Evolutionary conservation across 805 yeast species (phyloP).

Genomic region (Grigorovia humatica): DNA sequence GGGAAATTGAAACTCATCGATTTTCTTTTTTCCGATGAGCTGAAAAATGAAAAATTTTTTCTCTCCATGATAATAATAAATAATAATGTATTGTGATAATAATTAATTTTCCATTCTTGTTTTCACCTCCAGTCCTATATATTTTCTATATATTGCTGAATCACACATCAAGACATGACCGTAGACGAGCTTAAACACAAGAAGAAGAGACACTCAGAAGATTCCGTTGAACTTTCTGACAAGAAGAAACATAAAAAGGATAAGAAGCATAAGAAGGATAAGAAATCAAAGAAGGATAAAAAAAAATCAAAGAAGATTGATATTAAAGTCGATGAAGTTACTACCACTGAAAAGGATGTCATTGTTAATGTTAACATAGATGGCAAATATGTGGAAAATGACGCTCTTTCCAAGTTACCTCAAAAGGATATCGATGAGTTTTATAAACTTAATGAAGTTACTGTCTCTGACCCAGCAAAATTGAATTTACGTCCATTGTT

Average conservation of each 20-base stretch:
- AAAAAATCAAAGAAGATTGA: constrained; percentile 27
- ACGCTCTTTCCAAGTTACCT: constrained; percentile 33
- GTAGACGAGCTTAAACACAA: constrained; percentile 31
- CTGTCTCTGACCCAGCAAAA: constrained; percentile 57
- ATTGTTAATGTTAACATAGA: constrained; percentile 3
- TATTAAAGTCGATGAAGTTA: constrained; percentile 19
- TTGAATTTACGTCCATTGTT: constrained; percentile 57
- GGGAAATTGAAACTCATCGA: background rate
- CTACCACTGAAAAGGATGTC: constrained; percentile 8
- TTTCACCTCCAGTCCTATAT: too few species aligned
- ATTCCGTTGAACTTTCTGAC: constrained; percentile 19
- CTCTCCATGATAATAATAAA: too few species aligned
- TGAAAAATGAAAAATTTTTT: background rate
- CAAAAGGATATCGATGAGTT: constrained; percentile 53
- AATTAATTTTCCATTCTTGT: background rate
- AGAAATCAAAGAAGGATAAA: constrained; percentile 27
- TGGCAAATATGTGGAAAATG: constrained; percentile 31
- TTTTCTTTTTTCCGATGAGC: background rate
- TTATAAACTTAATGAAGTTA: constrained; percentile 60
- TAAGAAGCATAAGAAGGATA: constrained; percentile 19
- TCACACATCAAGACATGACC: constrained; percentile 10
- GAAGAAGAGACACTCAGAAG: constrained; percentile 32
- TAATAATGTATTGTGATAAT: too few species aligned
- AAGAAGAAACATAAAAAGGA: constrained; percentile 14
- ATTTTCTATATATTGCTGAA: background rate